Conservation (phyloP, 768 basidiomycete species). For the Lactarius hatsudake region DNA sequence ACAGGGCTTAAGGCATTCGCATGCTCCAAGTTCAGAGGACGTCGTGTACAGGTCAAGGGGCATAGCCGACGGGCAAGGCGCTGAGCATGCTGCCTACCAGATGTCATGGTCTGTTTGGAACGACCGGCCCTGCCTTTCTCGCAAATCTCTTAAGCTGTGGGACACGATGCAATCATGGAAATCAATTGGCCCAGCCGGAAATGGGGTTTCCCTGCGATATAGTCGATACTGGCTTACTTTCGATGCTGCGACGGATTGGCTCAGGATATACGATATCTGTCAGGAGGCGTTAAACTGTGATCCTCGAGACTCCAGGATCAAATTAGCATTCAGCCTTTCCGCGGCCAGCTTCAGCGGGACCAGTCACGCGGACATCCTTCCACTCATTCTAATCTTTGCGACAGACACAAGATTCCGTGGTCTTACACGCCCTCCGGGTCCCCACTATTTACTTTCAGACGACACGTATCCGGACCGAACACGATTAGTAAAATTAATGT, state of each 20-base stretch:
- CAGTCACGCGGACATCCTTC: background rate
- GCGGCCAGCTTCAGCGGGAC: background rate
- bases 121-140: background rate
- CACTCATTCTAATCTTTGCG: background rate
- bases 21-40: background rate
- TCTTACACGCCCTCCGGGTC: background rate
- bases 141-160: background rate
- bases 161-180: background rate
- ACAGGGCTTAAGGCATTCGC: background rate
- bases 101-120: constrained; percentile 3
- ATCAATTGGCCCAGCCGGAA: background rate
- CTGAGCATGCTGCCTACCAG: background rate
- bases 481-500: background rate
- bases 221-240: constrained; percentile 17
- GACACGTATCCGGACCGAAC: background rate
- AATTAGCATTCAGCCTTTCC: constrained; percentile 4
- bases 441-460: background rate
- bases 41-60: constrained; percentile 4
- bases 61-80: background rate
- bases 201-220: background rate
- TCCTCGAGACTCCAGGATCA: background rate
- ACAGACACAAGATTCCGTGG: background rate
- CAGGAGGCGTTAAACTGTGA: background rate
- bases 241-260: constrained; percentile 5
- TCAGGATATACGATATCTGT: background rate